These are phyloP conservation scores for Martiniozyma asiatica DNA, from an alignment of 1,139 yeast genomes.

Conservation along the genomic window DNA sequence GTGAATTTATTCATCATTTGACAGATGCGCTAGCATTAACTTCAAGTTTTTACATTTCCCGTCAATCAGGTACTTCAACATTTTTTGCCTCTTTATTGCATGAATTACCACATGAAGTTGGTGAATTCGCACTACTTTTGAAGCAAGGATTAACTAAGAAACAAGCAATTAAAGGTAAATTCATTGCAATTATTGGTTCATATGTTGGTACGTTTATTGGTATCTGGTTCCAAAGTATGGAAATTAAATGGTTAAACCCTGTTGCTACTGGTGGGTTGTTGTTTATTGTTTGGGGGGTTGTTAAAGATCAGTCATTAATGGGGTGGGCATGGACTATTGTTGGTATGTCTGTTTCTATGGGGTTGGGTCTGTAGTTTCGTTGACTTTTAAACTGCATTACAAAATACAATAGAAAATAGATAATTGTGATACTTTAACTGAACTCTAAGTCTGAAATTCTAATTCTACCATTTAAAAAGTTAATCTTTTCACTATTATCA, in stretches of 20 bases:
- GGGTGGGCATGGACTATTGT: too few species aligned
- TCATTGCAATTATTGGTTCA: constrained; percentile 52
- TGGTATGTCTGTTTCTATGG: too few species aligned
- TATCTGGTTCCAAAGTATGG: constrained; percentile 31
- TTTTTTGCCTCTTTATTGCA: constrained; percentile 57
- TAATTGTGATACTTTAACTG: too few species aligned
- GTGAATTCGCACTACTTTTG: constrained; percentile 56
- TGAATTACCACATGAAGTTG: constrained; percentile 66
- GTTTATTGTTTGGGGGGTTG: too few species aligned
- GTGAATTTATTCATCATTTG: constrained; percentile 57
- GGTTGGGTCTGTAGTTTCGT: too few species aligned
- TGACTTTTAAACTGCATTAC: too few species aligned
- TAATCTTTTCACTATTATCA: too few species aligned
- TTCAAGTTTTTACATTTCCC: constrained; percentile 48
- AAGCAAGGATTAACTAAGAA: constrained; percentile 53
- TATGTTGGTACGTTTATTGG: constrained; percentile 51
- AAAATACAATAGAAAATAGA: too few species aligned
- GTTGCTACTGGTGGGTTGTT: background rate
- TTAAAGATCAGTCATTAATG: too few species aligned
- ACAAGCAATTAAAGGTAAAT: constrained; percentile 52
- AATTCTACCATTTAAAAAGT: too few species aligned
- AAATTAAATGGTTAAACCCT: constrained; percentile 5
- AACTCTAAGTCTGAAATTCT: too few species aligned
- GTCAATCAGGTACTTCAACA: constrained; percentile 48
- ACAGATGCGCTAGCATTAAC: constrained; percentile 64